Conservation (phyloP, 225 moss, liverwort and hornwort genomes). For the Anthoceros angustus region DNA sequence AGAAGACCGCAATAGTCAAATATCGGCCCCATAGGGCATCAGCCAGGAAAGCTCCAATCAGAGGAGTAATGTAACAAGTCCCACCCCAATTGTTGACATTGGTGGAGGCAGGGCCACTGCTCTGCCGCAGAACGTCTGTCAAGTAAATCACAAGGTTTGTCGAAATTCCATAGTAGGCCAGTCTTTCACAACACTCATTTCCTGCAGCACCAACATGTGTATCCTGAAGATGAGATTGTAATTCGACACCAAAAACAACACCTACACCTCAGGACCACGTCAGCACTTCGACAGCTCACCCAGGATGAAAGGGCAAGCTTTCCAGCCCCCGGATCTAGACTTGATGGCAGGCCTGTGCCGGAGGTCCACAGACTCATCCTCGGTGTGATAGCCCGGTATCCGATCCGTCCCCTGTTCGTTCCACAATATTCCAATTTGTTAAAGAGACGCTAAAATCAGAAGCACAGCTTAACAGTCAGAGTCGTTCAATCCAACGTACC, state of each 20-base stretch:
- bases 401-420: neutral
- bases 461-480: no score
- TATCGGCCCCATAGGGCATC: conserved; percentile 67
- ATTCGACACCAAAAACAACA: neutral
- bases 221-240: neutral
- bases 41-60: conserved; percentile 76
- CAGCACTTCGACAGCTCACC: neutral
- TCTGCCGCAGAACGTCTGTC: conserved; percentile 28
- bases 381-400: neutral
- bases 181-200: conserved; percentile 74
- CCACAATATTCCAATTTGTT: neutral
- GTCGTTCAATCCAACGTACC: neutral
- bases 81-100: conserved; percentile 93
- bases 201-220: conserved; percentile 19
- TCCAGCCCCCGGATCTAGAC: conserved; percentile 2
- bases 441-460: no score
- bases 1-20: conserved; percentile 77
- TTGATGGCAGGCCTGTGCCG: neutral
- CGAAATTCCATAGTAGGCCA: conserved; percentile 79
- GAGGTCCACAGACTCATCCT: conserved; percentile 4
- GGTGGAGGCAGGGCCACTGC: conserved; percentile 29
- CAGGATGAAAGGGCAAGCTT: conserved; percentile 4
- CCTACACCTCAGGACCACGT: no score
- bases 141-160: conserved; percentile 67
- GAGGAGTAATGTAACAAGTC: conserved; percentile 88